These are phyloP conservation scores for Gentiana dahurica DNA, from an alignment of 257 asterid species.

Conservation along the genomic window DNA sequence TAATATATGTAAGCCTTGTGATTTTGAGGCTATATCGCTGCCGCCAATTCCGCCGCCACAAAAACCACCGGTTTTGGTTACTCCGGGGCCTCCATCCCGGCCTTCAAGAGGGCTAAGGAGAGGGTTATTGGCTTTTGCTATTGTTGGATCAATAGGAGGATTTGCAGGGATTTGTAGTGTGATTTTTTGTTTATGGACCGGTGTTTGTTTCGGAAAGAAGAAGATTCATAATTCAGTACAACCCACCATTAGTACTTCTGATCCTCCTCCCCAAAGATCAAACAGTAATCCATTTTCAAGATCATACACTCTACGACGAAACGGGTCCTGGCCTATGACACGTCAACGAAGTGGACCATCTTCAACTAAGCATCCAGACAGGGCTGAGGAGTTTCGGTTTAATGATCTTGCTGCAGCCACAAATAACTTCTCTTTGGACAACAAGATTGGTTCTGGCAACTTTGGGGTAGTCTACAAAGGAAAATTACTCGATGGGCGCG, in stretches of 20 bases:
- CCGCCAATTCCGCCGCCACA: conserved; percentile 8
- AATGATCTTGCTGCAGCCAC: conserved; percentile 56
- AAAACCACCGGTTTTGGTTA: conserved; percentile 11
- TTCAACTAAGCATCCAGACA: conserved; percentile 44
- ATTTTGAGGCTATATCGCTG: conserved; percentile 17
- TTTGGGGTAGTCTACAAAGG: conserved; percentile 76
- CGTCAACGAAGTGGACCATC: conserved; percentile 86
- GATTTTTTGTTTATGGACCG: conserved; percentile 53
- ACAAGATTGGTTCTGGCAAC: conserved; percentile 81
- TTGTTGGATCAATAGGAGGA: conserved; percentile 65
- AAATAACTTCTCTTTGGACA: conserved; percentile 41
- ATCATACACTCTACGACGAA: conserved; percentile 67
- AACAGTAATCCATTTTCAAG: conserved; percentile 46
- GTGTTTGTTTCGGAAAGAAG: conserved; percentile 68
- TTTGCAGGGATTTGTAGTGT: conserved; percentile 53
- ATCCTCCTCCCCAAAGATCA: conserved; percentile 26
- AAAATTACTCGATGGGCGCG: conserved; percentile 54
- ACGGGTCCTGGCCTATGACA: conserved; percentile 67
- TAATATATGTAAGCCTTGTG: conserved; percentile 68
- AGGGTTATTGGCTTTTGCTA: conserved; percentile 50
- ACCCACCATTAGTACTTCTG: conserved; percentile 42
- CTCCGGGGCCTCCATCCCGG: conserved; percentile 19
- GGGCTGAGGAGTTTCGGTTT: conserved; percentile 63
- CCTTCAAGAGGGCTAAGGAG: conserved; percentile 30
- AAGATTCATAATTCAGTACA: conserved; percentile 78